These are phyloP conservation scores for Alternaria metachromatica DNA, from an alignment of 2,329 filamentous ascomycete genomes.

Conservation along the genomic window DNA sequence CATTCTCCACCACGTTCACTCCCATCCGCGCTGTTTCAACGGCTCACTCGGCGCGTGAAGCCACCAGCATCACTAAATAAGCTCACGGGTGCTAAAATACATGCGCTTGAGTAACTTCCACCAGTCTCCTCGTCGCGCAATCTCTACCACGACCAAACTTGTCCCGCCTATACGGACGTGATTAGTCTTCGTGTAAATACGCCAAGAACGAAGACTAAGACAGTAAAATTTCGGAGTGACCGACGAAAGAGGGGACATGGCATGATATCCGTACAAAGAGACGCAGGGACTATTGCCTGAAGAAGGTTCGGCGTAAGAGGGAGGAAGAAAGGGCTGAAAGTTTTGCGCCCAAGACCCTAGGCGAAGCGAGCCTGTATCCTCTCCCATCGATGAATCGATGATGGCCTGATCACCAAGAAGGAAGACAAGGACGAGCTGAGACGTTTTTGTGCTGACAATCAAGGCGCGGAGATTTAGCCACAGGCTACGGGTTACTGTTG, in stretches of 20 bases:
- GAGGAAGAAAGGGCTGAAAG: neutral
- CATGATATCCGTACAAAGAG: neutral
- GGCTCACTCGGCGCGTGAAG: neutral
- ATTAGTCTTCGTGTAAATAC: neutral
- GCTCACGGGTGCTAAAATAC: neutral
- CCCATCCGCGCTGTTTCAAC: neutral
- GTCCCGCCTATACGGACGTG: neutral
- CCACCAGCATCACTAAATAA: neutral
- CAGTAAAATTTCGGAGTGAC: constrained; percentile 1
- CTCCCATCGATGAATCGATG: neutral
- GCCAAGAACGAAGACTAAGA: neutral
- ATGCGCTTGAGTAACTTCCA: neutral
- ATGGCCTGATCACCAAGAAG: neutral
- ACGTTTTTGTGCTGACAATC: neutral
- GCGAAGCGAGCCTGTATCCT: neutral
- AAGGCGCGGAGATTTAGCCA: constrained; percentile 1
- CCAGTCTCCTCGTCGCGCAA: neutral
- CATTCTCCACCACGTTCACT: neutral
- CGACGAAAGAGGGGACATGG: neutral
- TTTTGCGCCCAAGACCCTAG: neutral
- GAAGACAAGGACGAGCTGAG: neutral
- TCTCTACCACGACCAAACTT: neutral
- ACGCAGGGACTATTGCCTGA: neutral
- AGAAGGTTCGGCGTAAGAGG: neutral
- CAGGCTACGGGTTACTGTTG: neutral